Evolutionary conservation across 2,329 filamentous ascomycete species (phyloP), one percentile per base, ranked within the genome.

Genomic region (Setomelanomma holmii): DNA sequence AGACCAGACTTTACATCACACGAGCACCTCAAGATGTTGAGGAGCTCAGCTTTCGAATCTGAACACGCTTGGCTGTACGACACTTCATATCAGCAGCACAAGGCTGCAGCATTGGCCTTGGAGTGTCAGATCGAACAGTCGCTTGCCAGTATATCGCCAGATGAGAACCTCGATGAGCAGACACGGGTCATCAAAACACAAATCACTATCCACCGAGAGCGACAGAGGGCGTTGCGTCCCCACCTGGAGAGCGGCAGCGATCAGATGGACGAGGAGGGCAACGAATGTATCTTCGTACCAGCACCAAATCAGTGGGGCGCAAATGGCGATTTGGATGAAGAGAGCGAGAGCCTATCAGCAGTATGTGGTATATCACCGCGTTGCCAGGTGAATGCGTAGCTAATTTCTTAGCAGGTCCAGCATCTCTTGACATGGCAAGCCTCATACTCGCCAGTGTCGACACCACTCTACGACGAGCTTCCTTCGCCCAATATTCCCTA

Each of bases 31-130:
- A 66, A 71, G 55, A 55, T 73, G 40, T 46, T 74, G 39, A 63
- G 71, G 47, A 73, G 71, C 54, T 73, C 70, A 4, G 71, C 71
- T 44, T 74, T 74, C 46, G 71, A 74, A 51, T 67, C 61, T 11
- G 71, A 74, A 49, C 71, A 74, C 50, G 70, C 71, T 45, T 72
- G 70, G 66, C 64, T 72, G 51, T 74, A 73, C 61, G 71, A 74
- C 58, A 63, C 62, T 17, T 72, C 69, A 6, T 74, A 71, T 43
- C 59, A 63, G 51, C 68, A 74, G 53, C 71, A 74, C 30, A 69
- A 71, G 43, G 66, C 67, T 34, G 70, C 71, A 44, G 71, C 69
- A 23, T 45, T 67, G 49, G 70, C 67, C 22, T 57, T 74, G 34
- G 70, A 73, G 51, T 64, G 65, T 49, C 62, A 69, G 44, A 71